Evolutionary conservation across 352 stramenopile genomes (phyloP), one percentile per base, ranked within the genome.

Genomic region (Aphanomyces euteiches): DNA sequence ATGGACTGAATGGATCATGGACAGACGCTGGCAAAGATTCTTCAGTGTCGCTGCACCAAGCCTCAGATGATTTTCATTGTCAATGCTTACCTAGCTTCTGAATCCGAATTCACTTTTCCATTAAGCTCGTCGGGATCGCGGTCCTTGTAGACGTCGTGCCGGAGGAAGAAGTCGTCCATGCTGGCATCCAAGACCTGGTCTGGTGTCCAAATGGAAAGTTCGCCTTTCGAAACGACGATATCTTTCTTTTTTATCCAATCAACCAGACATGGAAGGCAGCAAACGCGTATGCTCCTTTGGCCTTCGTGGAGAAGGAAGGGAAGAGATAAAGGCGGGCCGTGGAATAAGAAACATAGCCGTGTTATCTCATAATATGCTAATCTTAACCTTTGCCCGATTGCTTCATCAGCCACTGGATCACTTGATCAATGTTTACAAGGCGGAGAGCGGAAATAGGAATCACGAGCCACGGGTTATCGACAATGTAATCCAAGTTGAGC

Each of bases 401-500:
- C 69, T 96, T 95, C 77, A 98, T 98, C 66, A 98, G 79, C 95
- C 95, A 98, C 79, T 98, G 93, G 56, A 98, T 94, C 68, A 98
- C 93, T 78, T 98, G 94, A 80, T 99, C 96, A 70, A 99, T 97
- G 85, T 98, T 98, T 54, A 97, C 96, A 70, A 96, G 88, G 64
- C 96, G 92, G 47, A 99, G 83, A 28, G 96, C 96, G 73, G 92
- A 98, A 79, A 98, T 98, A 43, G 96, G 96, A 73, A 99, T 97
- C 53, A 99, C 93, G 69, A 99, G 96, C 96, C 96, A 99, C 48
- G 96, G 96, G 71, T 98, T 99, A 75, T 98, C 96, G 75, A 98
- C 95, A 56, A 99, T 98, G 83, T 99, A 98, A 79, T 99, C 97
- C 74, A 99, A 81, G 80, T 98, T 98, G 61, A 99, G 84, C 79